These are phyloP conservation scores for Ambrosia artemisiifolia DNA, from an alignment of 129 eudicot genomes.

Conservation along the genomic window DNA sequence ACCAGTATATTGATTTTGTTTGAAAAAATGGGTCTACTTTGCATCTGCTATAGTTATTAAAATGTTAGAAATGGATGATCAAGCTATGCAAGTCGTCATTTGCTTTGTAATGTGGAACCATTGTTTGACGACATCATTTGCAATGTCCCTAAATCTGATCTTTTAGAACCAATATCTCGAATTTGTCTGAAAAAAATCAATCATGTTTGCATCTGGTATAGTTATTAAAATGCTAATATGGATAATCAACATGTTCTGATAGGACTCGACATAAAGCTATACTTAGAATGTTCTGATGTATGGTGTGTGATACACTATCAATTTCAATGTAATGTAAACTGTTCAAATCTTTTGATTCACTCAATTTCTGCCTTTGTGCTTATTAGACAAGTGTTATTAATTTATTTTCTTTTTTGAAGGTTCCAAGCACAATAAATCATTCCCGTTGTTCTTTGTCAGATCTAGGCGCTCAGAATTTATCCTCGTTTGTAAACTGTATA, in stretches of 20 bases:
- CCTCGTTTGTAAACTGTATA: conserved; percentile 4
- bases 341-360: no score
- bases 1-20: neutral
- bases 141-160: neutral
- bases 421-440: conserved; percentile 10
- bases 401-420: no score
- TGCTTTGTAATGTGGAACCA: neutral
- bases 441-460: neutral
- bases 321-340: no score
- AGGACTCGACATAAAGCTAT: neutral
- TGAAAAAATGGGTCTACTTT: neutral
- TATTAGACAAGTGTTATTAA: no score
- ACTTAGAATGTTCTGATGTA: neutral
- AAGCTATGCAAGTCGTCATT: neutral
- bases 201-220: neutral
- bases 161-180: neutral
- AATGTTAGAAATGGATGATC: neutral
- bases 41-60: neutral
- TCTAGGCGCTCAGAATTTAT: conserved; percentile 8
- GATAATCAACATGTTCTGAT: neutral
- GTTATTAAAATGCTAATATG: neutral
- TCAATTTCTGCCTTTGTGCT: no score
- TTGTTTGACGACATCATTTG: neutral
- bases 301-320: no score
- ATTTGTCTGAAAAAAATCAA: neutral